Conservation (phyloP, 2,329 filamentous ascomycete genomes). For the Bimuria novae-zelandiae region DNA sequence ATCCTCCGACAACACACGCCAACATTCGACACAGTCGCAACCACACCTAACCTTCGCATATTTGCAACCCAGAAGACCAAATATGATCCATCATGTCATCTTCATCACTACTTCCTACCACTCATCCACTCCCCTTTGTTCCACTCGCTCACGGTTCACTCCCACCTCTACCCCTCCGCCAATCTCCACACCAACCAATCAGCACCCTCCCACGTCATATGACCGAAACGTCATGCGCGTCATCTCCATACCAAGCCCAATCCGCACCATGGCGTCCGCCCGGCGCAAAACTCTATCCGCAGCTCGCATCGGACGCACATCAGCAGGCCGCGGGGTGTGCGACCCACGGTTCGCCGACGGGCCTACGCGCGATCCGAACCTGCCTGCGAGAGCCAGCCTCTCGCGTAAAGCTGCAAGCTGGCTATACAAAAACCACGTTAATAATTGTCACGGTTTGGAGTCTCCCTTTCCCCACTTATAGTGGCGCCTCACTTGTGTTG, state of each 20-base stretch:
- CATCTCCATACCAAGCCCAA: slow-evolving; percentile 12
- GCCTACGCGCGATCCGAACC: background rate
- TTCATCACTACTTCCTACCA: no score
- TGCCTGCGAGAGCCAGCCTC: background rate
- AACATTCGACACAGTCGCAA: no score
- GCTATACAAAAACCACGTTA: no score
- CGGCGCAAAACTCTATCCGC: slow-evolving; percentile 6
- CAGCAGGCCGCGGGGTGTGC: background rate
- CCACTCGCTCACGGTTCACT: background rate
- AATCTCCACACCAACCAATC: background rate
- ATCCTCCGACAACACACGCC: no score
- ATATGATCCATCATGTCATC: no score
- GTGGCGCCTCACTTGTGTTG: no score
- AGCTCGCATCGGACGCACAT: background rate
- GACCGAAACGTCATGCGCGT: slow-evolving; percentile 20
- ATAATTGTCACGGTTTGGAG: no score
- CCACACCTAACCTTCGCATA: no score
- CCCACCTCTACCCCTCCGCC: background rate
- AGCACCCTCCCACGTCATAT: slow-evolving; percentile 20
- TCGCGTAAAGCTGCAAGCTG: no score
- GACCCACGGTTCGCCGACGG: background rate
- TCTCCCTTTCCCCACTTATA: no score
- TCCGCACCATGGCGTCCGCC: slow-evolving; percentile 5
- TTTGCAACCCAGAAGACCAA: no score
- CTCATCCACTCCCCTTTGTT: background rate